These are phyloP conservation scores for Euphorbia tirucalli DNA, from an alignment of 345 rosid species.

Conservation along the genomic window DNA sequence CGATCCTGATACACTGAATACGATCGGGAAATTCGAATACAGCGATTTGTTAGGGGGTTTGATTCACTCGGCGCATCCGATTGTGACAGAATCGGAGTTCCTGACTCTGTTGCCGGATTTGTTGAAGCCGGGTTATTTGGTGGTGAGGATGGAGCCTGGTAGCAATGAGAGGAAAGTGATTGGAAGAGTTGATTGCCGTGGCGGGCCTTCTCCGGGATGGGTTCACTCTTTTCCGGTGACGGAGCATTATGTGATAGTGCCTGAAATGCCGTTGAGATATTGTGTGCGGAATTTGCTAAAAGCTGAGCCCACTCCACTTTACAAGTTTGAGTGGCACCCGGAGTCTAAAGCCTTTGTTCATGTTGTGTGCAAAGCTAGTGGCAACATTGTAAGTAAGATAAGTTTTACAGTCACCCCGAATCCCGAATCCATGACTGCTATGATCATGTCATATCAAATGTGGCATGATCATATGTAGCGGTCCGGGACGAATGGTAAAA, in stretches of 20 bases:
- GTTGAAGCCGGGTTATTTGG: constrained; percentile 69
- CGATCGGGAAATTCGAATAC: constrained; percentile 68
- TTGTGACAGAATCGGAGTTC: constrained; percentile 73
- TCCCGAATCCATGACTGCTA: no score
- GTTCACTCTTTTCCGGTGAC: constrained; percentile 96
- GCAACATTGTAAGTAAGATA: constrained; percentile 59
- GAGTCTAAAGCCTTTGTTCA: constrained; percentile 66
- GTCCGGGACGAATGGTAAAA: no score
- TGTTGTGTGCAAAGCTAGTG: constrained; percentile 83
- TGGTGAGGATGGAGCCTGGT: constrained; percentile 76
- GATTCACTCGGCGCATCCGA: constrained; percentile 89
- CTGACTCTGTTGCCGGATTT: constrained; percentile 81
- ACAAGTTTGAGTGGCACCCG: constrained; percentile 95
- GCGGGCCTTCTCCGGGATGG: constrained; percentile 92
- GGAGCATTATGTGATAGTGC: constrained; percentile 70
- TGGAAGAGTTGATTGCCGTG: constrained; percentile 72
- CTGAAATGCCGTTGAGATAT: constrained; percentile 91
- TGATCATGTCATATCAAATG: no score
- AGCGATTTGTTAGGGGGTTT: constrained; percentile 67
- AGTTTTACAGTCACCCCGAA: no score
- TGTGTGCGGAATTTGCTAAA: constrained; percentile 66
- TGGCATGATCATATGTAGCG: no score
- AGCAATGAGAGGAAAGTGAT: constrained; percentile 78
- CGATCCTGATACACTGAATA: constrained; percentile 64
- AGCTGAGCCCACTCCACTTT: constrained; percentile 93